phyloP scores from a whole-genome alignment of 768 basidiomycete species.

The Kwoniella sp. region DNA sequence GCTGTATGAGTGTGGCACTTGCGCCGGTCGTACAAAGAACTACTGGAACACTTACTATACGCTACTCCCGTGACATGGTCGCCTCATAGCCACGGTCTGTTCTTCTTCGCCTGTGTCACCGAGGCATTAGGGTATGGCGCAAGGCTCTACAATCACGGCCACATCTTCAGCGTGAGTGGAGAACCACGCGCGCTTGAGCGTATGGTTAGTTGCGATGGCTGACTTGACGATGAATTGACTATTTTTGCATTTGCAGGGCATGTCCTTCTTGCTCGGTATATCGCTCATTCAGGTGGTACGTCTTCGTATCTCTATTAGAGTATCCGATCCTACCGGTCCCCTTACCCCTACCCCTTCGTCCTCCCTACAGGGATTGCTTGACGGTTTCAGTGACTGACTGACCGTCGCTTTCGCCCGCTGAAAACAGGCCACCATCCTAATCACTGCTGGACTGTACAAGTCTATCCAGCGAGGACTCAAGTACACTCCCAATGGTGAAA shows the following conservation, averaged over 20 bases:
- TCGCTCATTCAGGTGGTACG: conserved; percentile 33
- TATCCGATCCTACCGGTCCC: not conserved
- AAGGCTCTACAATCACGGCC: conserved; percentile 31
- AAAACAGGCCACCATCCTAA: conserved; percentile 42
- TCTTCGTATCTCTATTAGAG: conserved; percentile 1
- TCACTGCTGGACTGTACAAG: conserved; percentile 41
- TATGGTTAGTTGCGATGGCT: not conserved
- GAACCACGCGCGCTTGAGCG: not conserved
- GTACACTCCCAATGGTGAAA: conserved; percentile 33
- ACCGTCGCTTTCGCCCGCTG: no score
- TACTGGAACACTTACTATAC: no score
- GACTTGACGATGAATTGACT: not conserved
- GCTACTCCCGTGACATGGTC: no score
- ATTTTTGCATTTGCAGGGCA: conserved; percentile 18
- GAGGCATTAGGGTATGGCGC: conserved; percentile 42
- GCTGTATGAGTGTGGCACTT: not conserved
- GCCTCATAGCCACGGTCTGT: conserved; percentile 24
- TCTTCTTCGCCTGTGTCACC: conserved; percentile 28
- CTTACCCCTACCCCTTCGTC: not conserved
- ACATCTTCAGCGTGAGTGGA: conserved; percentile 26
- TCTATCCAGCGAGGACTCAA: conserved; percentile 38
- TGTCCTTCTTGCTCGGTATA: conserved; percentile 33
- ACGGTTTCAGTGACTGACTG: no score
- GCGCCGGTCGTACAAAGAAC: no score
- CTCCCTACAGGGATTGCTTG: no score